These are phyloP conservation scores for Alternaria triticimaculans DNA, from an alignment of 2,329 filamentous ascomycete genomes.

Conservation along the genomic window DNA sequence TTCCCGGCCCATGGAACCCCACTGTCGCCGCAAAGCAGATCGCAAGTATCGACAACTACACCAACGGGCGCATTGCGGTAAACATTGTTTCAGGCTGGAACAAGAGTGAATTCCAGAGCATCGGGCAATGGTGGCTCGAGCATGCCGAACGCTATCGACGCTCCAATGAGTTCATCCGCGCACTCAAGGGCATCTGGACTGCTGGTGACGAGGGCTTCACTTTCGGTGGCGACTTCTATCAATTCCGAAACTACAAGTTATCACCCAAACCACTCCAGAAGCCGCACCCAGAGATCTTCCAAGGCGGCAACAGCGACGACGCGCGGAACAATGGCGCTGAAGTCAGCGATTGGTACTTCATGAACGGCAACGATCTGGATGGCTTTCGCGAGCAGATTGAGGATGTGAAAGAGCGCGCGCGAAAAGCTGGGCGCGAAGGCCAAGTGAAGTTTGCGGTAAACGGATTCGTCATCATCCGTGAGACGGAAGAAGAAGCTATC, in stretches of 20 bases:
- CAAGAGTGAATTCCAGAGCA: constrained; percentile 59
- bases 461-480: constrained; percentile 58
- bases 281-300: constrained; percentile 61
- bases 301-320: constrained; percentile 61
- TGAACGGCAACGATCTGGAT: constrained; percentile 64
- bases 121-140: constrained; percentile 63
- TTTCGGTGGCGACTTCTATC: constrained; percentile 61
- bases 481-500: constrained; percentile 59
- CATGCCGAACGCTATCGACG: constrained; percentile 61
- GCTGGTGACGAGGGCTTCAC: constrained; percentile 54
- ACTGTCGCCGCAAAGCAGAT: constrained; percentile 62
- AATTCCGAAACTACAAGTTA: constrained; percentile 59
- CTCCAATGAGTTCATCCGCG: constrained; percentile 59
- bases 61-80: constrained; percentile 59
- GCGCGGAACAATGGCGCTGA: constrained; percentile 58
- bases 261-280: constrained; percentile 59
- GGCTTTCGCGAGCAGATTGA: constrained; percentile 59
- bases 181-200: constrained; percentile 61
- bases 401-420: constrained; percentile 57
- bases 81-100: constrained; percentile 64
- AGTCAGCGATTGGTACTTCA: constrained; percentile 61
- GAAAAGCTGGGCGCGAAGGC: constrained; percentile 53
- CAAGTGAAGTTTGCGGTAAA: constrained; percentile 60
- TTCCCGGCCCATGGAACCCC: constrained; percentile 49
- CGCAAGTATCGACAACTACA: constrained; percentile 61